Evolutionary conservation across 305 asterid genomes (phyloP).

Genomic region (Andrographis paniculata): DNA sequence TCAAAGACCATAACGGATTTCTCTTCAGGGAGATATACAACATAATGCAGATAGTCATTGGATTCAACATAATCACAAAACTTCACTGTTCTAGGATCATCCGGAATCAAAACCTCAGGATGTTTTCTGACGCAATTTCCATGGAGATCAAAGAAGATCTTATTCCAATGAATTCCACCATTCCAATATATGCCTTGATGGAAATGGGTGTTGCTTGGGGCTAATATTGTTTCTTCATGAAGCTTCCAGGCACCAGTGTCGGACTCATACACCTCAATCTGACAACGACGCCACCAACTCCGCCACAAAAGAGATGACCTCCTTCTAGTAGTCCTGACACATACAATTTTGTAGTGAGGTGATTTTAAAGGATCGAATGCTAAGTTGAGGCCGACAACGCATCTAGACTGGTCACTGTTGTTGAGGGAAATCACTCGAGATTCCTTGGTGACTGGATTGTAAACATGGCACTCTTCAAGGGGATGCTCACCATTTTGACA

Average conservation of each 20-base stretch:
- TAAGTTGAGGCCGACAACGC: slow-evolving; percentile 27
- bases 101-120: slow-evolving; percentile 14
- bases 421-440: slow-evolving; percentile 19
- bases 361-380: slow-evolving; percentile 24
- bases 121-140: slow-evolving; percentile 12
- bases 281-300: slow-evolving; percentile 27
- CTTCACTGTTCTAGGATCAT: background rate
- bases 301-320: slow-evolving; percentile 17
- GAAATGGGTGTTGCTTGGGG: slow-evolving; percentile 16
- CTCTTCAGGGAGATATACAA: slow-evolving; percentile 15
- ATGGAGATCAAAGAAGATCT: slow-evolving; percentile 22
- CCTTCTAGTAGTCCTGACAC: slow-evolving; percentile 18
- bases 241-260: slow-evolving; percentile 18
- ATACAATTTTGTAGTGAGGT: slow-evolving; percentile 23
- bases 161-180: slow-evolving; percentile 29
- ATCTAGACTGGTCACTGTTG: background rate
- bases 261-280: slow-evolving; percentile 30
- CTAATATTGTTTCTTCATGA: slow-evolving; percentile 21
- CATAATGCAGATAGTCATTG: slow-evolving; percentile 19
- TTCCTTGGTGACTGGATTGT: slow-evolving; percentile 30
- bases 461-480: slow-evolving; percentile 17
- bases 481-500: slow-evolving; percentile 10
- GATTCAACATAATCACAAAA: slow-evolving; percentile 16
- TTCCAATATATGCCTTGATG: slow-evolving; percentile 28
- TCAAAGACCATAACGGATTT: slow-evolving; percentile 22